Percentiles rank a stretch among this genome's conserved stretches.
Conservation (phyloP, 2,329 filamentous ascomycete genomes). For the Ophiostoma sp. region DNA sequence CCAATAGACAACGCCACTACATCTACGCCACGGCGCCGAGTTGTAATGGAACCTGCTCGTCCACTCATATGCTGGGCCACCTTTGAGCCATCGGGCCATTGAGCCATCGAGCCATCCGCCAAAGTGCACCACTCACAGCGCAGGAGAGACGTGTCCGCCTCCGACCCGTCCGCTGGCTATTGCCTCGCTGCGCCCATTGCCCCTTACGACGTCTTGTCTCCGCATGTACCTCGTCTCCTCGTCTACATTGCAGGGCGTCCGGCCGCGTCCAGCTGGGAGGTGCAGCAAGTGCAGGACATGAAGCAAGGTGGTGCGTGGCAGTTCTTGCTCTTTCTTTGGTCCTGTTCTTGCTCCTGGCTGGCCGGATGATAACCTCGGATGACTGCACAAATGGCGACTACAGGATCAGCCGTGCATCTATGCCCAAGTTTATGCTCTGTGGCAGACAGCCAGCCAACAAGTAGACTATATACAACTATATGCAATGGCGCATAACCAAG, state of each 20-base stretch:
- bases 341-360: not conserved
- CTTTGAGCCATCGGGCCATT: not conserved
- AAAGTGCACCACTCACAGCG: not conserved
- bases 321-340: not conserved
- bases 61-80: not conserved
- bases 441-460: not conserved
- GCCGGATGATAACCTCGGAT: constrained; percentile 1
- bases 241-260: not conserved
- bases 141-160: constrained; percentile 1
- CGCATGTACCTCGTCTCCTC: not conserved
- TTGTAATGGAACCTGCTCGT: not conserved
- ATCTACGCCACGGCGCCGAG: not conserved
- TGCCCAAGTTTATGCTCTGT: not conserved
- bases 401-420: not conserved
- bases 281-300: not conserved
- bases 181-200: not conserved
- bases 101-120: too few species aligned
- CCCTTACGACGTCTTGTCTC: not conserved
- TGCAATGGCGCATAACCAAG: not conserved
- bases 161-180: not conserved
- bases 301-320: constrained; percentile 12
- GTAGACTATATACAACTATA: not conserved
- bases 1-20: not conserved
- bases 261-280: not conserved
- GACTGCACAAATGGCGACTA: constrained; percentile 1